Base-by-base conservation (phyloP, 345 rosid species). In the Acer negundo region DNA sequence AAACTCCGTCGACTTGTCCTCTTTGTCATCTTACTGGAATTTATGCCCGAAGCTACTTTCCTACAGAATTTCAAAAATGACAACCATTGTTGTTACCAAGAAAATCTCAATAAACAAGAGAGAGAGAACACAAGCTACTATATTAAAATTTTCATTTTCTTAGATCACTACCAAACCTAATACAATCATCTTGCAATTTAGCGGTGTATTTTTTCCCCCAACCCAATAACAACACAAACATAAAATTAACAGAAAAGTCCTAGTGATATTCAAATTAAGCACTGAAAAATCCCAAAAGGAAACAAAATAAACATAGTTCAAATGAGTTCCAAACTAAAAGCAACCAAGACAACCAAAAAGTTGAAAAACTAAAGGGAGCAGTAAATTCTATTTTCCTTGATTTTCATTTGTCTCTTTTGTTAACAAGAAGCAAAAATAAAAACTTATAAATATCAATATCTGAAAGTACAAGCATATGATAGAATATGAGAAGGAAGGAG, bases 1-100 rank as follows among this genome's bases (percentile, higher is more conserved):
- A 80, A 79, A 63, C 83, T 70, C 26, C 70, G 72, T 69, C 86
- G 74, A 62, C 70, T 47, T 24, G 84, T 76, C 77, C 78, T 81
- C 78, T 61, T 73, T 23, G 49, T 46, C 49, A 46, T 46, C 49
- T 46, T 46, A 46, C 49, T 46, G 49, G 49, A 46, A 46, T 46
- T 46, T 46, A 46, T 46, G 49, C 59, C 63, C 69, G 47, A 46
- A n/a, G 28, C 44, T 44, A 74, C 42, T 62, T 63, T 62, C 69
- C 77, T 74, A 63, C 58, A 63, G 22, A 62, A 62, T 62, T 62
- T 28, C 68, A 42, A 74, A 62, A 42, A 23, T 10, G 28, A 42
- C 67, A 42, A 9, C 44, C 40, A 19, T 35, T 35, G 38, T 20
- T 62, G 44, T 46, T 7, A 62, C 26, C 42, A 24, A 51, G 10